phyloP scores from a whole-genome alignment of 176 grass and related monocot genomes.

The Urochloa ruziziensis region DNA sequence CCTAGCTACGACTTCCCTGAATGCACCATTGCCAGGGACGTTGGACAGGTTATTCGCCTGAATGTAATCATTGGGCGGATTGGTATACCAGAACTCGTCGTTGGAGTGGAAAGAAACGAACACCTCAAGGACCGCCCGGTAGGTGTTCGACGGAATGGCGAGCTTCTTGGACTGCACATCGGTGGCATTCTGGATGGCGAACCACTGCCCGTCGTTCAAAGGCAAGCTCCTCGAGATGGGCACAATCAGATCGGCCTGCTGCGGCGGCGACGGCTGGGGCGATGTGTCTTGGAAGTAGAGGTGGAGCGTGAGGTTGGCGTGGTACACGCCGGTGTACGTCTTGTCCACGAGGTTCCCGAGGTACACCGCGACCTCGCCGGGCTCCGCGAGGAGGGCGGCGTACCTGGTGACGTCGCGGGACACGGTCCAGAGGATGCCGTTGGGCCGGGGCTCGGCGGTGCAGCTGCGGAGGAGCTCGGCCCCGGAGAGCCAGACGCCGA shows the following conservation, averaged over 20 bases:
- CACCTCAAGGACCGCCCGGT: conserved; percentile 65
- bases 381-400: conserved; percentile 28
- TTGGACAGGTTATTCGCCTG: conserved; percentile 34
- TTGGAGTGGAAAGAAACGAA: conserved; percentile 60
- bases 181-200: conserved; percentile 35
- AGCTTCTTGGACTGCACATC: conserved; percentile 47
- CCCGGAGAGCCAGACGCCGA: conserved; percentile 78
- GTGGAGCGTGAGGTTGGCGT: conserved; percentile 66
- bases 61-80: conserved; percentile 52
- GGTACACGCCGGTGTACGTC: conserved; percentile 64
- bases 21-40: conserved; percentile 46
- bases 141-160: conserved; percentile 53
- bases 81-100: conserved; percentile 61
- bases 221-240: conserved; percentile 56
- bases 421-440: conserved; percentile 69
- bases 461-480: conserved; percentile 80
- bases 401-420: conserved; percentile 69
- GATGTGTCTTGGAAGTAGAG: conserved; percentile 37
- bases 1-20: conserved; percentile 43
- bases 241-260: conserved; percentile 49
- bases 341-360: conserved; percentile 53
- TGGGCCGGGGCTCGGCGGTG: conserved; percentile 67
- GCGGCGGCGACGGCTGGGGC: background rate
- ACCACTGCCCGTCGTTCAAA: conserved; percentile 62
- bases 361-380: conserved; percentile 46